phyloP scores from a whole-genome alignment of 495 filamentous ascomycete genomes.

The Daldinia childiae region DNA sequence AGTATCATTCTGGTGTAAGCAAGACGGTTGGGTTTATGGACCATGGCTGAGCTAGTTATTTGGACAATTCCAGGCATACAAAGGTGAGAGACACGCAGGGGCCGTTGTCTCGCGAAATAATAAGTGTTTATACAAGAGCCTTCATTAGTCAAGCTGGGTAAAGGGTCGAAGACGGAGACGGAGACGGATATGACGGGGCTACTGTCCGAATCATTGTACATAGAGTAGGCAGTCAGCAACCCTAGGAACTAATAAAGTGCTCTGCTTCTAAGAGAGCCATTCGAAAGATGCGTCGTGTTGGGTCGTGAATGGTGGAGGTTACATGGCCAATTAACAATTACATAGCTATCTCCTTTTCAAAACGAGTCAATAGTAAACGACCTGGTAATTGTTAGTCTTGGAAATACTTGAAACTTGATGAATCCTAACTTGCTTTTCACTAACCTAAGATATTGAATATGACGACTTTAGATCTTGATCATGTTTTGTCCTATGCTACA shows the following conservation, averaged over 20 bases:
- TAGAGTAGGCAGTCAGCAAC: constrained; percentile 27
- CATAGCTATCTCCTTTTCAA: neutral
- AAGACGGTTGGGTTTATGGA: constrained; percentile 21
- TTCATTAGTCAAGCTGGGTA: constrained; percentile 10
- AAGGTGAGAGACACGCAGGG: constrained; percentile 6
- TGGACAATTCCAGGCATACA: constrained; percentile 15
- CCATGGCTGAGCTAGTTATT: constrained; percentile 5
- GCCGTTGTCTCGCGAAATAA: constrained; percentile 31
- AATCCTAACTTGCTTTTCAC: neutral
- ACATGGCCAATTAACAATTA: neutral
- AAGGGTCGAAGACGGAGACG: constrained; percentile 3
- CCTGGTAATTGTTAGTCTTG: neutral
- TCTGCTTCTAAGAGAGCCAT: constrained; percentile 14
- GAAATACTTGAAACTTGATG: neutral
- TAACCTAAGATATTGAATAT: neutral
- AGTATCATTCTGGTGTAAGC: constrained; percentile 27
- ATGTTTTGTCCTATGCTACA: neutral
- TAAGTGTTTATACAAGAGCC: constrained; percentile 20
- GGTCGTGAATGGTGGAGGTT: constrained; percentile 27
- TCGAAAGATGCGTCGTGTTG: constrained; percentile 26
- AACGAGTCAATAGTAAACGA: neutral
- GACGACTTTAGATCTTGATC: neutral
- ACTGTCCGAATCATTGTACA: constrained; percentile 36
- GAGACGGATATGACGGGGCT: constrained; percentile 19
- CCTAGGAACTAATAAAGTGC: constrained; percentile 24